Evolutionary conservation across 345 rosid genomes (phyloP), one percentile per base, ranked within the genome.

Genomic region (Gossypium ekmanianum): DNA sequence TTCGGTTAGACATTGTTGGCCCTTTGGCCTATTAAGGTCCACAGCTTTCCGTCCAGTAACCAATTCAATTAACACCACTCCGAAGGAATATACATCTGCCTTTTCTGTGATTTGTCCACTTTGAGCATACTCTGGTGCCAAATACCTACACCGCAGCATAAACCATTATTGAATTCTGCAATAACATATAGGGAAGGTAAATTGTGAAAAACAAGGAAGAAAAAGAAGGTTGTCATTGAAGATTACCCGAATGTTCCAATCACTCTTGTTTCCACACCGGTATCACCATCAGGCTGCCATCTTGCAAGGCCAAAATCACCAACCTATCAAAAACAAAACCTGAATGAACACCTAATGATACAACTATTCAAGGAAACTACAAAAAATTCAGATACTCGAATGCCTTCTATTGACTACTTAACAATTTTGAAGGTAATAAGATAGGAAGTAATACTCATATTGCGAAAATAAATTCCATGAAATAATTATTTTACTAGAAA

Each of bases 271-370:
- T 93, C 97, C 70, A 90, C 97, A 54, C 97, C 98, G 13, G 84
- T 84, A 77, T 92, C 94, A n/a, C 97, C 99, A 84, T 96, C 97
- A 76, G 99, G 99, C 78, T 96, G 99, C 99, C 99, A 96, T 81
- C 99, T 88, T n/a, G 98, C 99, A 9, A 96, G 83, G 79, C 99
- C 99, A 83, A 96, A 93, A 84, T 96, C 99, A 55, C 99, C 99
- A 76, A 96, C 99, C 99, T 96, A 77, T 52, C 57, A 59, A 63
- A 54, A 66, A 54, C 39, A 51, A 68, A 68, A n/a, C 20, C 20
- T 22, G 47, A 68, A 80, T 74, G 11, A 73, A 45, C 34, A 26
- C 56, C 61, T 52, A 10, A 14, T n/a, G 26, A 52, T 29, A 34
- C 72, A 75, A 16, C 22, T 44, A 39, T 57, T 58, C 5, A 73